Conservation (phyloP, 1,284 basidiomycete species). For the Baeospora myosura region DNA sequence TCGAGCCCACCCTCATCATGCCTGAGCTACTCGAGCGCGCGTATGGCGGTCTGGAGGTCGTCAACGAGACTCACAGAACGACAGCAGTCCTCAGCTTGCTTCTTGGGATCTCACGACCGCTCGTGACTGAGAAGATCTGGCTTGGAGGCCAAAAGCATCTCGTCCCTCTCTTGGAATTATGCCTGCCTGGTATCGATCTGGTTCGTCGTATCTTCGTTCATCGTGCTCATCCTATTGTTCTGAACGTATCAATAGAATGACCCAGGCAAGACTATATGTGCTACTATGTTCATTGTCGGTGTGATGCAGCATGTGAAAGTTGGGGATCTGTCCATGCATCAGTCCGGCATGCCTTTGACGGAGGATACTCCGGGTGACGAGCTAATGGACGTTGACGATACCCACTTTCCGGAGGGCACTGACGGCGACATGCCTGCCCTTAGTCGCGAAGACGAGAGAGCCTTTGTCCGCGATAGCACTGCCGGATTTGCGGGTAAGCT, state of each 20-base stretch:
- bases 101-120: conserved; percentile 71
- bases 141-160: conserved; percentile 85
- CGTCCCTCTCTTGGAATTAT: conserved; percentile 83
- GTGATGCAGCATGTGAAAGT: conserved; percentile 78
- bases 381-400: conserved; percentile 45
- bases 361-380: conserved; percentile 47
- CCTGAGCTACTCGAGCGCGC: conserved; percentile 90
- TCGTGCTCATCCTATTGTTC: conserved; percentile 8
- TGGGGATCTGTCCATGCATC: conserved; percentile 66
- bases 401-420: conserved; percentile 45
- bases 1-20: conserved; percentile 87
- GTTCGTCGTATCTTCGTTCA: conserved; percentile 31
- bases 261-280: conserved; percentile 82
- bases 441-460: conserved; percentile 65
- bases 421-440: conserved; percentile 45
- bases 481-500: conserved; percentile 67
- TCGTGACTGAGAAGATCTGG: conserved; percentile 76
- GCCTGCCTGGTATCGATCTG: conserved; percentile 86
- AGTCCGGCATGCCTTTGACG: conserved; percentile 45
- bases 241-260: conserved; percentile 67
- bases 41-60: conserved; percentile 83
- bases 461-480: conserved; percentile 71
- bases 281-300: conserved; percentile 74
- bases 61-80: conserved; percentile 93
- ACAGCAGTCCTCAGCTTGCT: conserved; percentile 87